These are phyloP conservation scores for Leucosporidium creatinivorum DNA, from an alignment of 768 basidiomycete species.

Conservation along the genomic window DNA sequence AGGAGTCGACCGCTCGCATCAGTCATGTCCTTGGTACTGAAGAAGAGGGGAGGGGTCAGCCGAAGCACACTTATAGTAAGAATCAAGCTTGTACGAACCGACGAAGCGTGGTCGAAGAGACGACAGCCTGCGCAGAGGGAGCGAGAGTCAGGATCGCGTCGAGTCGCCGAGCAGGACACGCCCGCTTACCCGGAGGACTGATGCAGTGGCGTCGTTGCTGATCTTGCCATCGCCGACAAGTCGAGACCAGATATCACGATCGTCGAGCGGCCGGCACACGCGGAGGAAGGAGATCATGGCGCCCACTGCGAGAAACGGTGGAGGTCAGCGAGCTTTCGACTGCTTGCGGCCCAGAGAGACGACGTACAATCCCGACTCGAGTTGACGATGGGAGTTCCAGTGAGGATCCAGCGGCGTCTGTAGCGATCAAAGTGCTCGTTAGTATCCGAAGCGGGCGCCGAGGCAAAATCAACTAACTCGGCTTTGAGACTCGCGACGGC, in stretches of 20 bases:
- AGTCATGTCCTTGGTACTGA: slow-evolving; percentile 60
- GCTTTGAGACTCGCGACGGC: slow-evolving; percentile 59
- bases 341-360: slow-evolving; percentile 50
- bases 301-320: slow-evolving; percentile 50
- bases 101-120: slow-evolving; percentile 53
- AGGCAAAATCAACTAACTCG: slow-evolving; percentile 45
- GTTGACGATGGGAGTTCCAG: slow-evolving; percentile 74
- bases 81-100: slow-evolving; percentile 48
- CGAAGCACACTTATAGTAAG: neutral
- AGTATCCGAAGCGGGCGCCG: slow-evolving; percentile 7
- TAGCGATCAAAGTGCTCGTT: slow-evolving; percentile 27
- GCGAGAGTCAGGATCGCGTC: too few species aligned
- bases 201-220: neutral
- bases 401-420: slow-evolving; percentile 40
- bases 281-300: slow-evolving; percentile 74
- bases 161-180: neutral
- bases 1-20: slow-evolving; percentile 65
- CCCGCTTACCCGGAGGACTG: slow-evolving; percentile 2
- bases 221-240: slow-evolving; percentile 46
- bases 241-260: slow-evolving; percentile 72
- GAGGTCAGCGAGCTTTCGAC: neutral
- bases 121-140: slow-evolving; percentile 14
- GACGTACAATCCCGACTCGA: slow-evolving; percentile 54
- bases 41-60: slow-evolving; percentile 36
- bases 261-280: slow-evolving; percentile 77